phyloP scores from a whole-genome alignment of 306 rosid species.

The Acmispon strigosus region DNA sequence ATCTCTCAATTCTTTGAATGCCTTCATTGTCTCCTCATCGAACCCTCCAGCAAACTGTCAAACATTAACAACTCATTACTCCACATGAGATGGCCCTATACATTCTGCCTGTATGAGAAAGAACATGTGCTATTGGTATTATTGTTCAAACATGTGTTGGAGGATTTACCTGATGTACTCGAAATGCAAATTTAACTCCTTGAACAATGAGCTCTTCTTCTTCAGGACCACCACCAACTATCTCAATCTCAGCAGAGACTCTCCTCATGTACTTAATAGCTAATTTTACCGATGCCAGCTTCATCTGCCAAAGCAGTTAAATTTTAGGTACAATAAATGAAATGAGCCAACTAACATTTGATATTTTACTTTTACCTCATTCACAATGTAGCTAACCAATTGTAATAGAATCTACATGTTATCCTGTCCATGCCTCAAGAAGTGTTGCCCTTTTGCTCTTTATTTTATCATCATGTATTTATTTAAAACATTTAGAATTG shows the following conservation, averaged over 20 bases:
- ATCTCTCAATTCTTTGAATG: conserved; percentile 83
- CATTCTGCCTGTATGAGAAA: not conserved
- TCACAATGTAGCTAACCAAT: not conserved
- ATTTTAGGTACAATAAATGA: conserved; percentile 10
- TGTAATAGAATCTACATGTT: not conserved
- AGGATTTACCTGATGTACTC: conserved; percentile 81
- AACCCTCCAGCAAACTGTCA: conserved; percentile 94
- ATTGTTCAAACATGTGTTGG: not conserved
- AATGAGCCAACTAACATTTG: conserved; percentile 3
- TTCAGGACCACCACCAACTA: conserved; percentile 70
- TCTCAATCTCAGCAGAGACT: conserved; percentile 82
- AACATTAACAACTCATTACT: not conserved
- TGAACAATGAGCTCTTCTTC: conserved; percentile 90
- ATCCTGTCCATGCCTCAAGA: not conserved
- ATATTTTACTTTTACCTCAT: not conserved
- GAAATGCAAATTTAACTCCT: conserved; percentile 85
- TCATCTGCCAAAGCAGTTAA: conserved; percentile 42
- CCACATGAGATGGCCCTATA: not conserved
- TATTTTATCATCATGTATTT: not conserved
- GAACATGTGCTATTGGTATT: not conserved
- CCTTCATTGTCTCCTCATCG: conserved; percentile 85
- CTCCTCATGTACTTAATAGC: conserved; percentile 92
- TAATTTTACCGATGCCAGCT: conserved; percentile 82
- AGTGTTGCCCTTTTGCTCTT: not conserved
- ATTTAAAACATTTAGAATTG: not conserved